Conservation (phyloP, 1,284 basidiomycete species). For the Trametes polyzona region DNA sequence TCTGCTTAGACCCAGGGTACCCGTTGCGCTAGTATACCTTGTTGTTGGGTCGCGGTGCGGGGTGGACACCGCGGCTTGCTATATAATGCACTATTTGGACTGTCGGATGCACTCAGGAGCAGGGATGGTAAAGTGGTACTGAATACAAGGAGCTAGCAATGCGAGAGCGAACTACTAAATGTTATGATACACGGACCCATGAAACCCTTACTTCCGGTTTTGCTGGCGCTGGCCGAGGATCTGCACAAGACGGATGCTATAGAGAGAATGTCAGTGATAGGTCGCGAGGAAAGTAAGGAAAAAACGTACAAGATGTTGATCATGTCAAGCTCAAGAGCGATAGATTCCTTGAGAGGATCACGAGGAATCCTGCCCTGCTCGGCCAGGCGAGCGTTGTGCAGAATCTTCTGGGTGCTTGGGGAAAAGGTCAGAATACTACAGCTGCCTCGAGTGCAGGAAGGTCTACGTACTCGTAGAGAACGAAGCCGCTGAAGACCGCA, state of each 20-base stretch:
- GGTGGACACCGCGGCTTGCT: not conserved
- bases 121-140: not conserved
- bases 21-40: not conserved
- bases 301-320: conserved; percentile 80
- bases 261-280: not conserved
- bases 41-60: not conserved
- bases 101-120: not conserved
- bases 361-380: conserved; percentile 67
- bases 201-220: conserved; percentile 46
- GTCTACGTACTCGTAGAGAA: conserved; percentile 74
- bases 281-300: not conserved
- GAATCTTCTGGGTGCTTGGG: conserved; percentile 77
- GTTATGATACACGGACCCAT: not conserved
- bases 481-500: conserved; percentile 86
- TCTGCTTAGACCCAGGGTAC: conserved; percentile 18
- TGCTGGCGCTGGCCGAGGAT: conserved; percentile 73
- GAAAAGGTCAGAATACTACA: not conserved
- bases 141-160: not conserved
- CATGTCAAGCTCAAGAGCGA: conserved; percentile 84
- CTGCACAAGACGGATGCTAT: conserved; percentile 80
- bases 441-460: not conserved
- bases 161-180: not conserved
- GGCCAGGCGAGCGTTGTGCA: conserved; percentile 76
- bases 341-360: conserved; percentile 82
- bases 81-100: conserved; percentile 7